A percentile compares a stretch with the other conserved stretches of the same genome.
phyloP scores from a whole-genome alignment of 2,329 filamentous ascomycete genomes.

The Colletotrichum coccodes region DNA sequence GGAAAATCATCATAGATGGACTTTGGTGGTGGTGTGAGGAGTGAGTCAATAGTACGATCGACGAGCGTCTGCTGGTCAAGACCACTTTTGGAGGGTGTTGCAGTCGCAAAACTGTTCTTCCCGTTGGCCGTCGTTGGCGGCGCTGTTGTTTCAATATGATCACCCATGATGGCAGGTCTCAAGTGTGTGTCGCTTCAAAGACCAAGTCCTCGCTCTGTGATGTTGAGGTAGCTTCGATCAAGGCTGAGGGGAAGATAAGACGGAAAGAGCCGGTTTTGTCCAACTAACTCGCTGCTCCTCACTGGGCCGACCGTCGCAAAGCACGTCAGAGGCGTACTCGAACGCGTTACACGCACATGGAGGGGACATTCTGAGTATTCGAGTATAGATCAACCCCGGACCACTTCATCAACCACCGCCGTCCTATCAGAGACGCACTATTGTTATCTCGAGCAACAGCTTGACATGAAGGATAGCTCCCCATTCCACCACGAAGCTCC shows the following conservation, averaged over 20 bases:
- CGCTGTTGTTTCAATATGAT: constrained; percentile 13
- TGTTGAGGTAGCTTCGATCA: neutral
- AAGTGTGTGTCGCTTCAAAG: neutral
- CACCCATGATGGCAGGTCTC: constrained; percentile 11
- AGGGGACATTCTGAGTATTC: neutral
- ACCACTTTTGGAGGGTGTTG: neutral
- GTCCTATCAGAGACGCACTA: constrained; percentile 22
- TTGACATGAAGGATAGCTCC: neutral
- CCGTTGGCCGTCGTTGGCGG: neutral
- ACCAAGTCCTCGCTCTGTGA: neutral
- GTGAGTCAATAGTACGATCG: constrained; percentile 15
- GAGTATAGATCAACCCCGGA: constrained; percentile 1
- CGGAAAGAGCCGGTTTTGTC: constrained; percentile 9
- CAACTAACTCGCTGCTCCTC: neutral
- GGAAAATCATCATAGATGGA: constrained; percentile 19
- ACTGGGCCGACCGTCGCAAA: constrained; percentile 15
- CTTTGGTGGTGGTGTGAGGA: constrained; percentile 23
- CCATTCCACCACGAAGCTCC: constrained; percentile 12
- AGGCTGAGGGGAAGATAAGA: neutral
- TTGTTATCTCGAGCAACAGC: constrained; percentile 27
- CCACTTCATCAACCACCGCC: neutral
- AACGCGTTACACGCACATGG: constrained; percentile 24
- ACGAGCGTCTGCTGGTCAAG: constrained; percentile 4
- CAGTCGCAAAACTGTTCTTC: neutral
- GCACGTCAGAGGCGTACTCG: constrained; percentile 26